Conservation (phyloP, 352 stramenopile species). For the Globisporangium carolinianum region DNA sequence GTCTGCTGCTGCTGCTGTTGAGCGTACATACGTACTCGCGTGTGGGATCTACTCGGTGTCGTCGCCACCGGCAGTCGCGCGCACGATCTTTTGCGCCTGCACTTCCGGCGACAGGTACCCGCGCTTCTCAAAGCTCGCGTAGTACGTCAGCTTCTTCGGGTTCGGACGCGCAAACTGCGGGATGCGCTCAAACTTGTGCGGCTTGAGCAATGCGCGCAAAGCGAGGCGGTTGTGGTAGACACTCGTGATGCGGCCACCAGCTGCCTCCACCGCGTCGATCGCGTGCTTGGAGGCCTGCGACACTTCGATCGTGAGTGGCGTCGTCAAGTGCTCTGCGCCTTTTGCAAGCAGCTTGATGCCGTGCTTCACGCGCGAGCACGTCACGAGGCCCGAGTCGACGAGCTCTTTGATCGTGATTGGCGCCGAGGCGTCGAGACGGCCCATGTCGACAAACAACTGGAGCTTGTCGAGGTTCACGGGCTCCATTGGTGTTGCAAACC, state of each 20-base stretch:
- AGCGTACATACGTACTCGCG: slow-evolving; percentile 3
- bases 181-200: slow-evolving; percentile 94
- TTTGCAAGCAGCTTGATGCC: slow-evolving; percentile 94
- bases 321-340: slow-evolving; percentile 78
- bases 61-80: slow-evolving; percentile 23
- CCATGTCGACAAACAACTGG: slow-evolving; percentile 96
- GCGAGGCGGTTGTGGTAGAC: slow-evolving; percentile 97
- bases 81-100: slow-evolving; percentile 87
- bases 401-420: slow-evolving; percentile 93
- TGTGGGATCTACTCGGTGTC: slow-evolving; percentile 34
- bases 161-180: slow-evolving; percentile 91
- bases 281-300: slow-evolving; percentile 89
- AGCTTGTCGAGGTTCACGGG: slow-evolving; percentile 91
- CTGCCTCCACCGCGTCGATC: slow-evolving; percentile 93
- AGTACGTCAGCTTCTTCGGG: slow-evolving; percentile 96
- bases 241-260: slow-evolving; percentile 92
- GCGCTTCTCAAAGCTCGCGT: slow-evolving; percentile 94
- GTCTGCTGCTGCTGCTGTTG: too few species aligned
- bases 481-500: slow-evolving; percentile 87
- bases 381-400: slow-evolving; percentile 86
- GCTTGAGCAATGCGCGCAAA: slow-evolving; percentile 91
- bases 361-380: slow-evolving; percentile 88
- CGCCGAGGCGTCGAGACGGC: slow-evolving; percentile 86
- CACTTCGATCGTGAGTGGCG: slow-evolving; percentile 94
- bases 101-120: slow-evolving; percentile 97